Conservation (phyloP, 176 grass and related monocot genomes). For the Hyparrhenia diplandra region DNA sequence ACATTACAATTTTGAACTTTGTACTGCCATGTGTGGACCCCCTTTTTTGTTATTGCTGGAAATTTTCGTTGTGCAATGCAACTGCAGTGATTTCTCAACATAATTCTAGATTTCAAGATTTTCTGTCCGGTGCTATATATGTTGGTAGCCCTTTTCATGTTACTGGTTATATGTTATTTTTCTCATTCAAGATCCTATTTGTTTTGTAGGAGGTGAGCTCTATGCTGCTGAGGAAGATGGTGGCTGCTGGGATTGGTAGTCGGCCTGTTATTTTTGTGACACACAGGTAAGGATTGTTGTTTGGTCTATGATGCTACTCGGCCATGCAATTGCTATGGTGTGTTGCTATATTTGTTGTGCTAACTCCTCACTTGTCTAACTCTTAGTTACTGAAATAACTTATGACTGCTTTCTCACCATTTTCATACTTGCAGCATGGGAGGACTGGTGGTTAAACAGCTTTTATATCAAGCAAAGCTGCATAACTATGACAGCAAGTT, state of each 20-base stretch:
- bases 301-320: not conserved
- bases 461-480: conserved; percentile 85
- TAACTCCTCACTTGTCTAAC: not conserved
- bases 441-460: conserved; percentile 94
- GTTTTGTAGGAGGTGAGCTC: conserved; percentile 85
- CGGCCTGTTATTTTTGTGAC: conserved; percentile 94
- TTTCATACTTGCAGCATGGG: conserved; percentile 75
- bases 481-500: conserved; percentile 78
- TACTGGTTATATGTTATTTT: not conserved
- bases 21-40: not conserved
- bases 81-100: not conserved
- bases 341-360: not conserved
- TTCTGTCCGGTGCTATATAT: not conserved
- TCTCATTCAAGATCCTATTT: conserved; percentile 26
- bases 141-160: not conserved
- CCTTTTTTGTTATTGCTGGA: not conserved
- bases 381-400: conserved; percentile 1
- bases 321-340: not conserved
- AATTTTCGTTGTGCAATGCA: not conserved
- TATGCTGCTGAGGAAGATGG: conserved; percentile 80
- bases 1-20: not conserved
- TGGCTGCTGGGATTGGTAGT: conserved; percentile 73
- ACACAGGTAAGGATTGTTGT: conserved; percentile 56
- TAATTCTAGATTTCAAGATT: not conserved
- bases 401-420: conserved; percentile 4